Conservation (phyloP, 2,329 filamentous ascomycete genomes). For the Scedosporium apiospermum region DNA sequence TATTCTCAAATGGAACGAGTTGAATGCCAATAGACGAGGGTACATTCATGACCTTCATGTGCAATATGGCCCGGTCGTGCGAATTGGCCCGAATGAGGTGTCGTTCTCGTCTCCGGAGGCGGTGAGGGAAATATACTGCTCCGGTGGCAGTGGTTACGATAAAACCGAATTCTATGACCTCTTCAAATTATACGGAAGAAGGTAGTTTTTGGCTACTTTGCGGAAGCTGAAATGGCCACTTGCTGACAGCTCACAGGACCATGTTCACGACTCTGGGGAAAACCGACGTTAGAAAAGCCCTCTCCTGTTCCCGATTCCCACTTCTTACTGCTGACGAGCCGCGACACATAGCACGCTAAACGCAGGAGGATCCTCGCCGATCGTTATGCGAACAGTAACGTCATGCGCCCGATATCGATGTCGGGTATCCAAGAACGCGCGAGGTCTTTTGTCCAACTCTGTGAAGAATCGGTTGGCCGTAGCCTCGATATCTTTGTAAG, state of each 20-base stretch:
- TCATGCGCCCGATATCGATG: constrained; percentile 46
- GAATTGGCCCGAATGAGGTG: constrained; percentile 48
- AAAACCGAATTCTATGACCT: constrained; percentile 57
- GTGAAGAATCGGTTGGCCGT: constrained; percentile 29
- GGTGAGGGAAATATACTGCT: constrained; percentile 54
- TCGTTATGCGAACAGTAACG: constrained; percentile 59
- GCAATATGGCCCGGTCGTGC: constrained; percentile 46
- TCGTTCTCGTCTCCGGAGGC: constrained; percentile 47
- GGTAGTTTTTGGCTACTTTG: constrained; percentile 22
- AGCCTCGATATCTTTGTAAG: constrained; percentile 54
- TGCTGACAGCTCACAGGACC: constrained; percentile 26
- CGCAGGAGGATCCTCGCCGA: constrained; percentile 56
- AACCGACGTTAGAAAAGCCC: constrained; percentile 31
- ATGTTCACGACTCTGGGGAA: constrained; percentile 53
- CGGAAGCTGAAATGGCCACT: no score
- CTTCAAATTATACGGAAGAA: constrained; percentile 47
- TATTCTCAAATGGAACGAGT: constrained; percentile 46
- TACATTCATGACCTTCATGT: constrained; percentile 50
- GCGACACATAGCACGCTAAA: constrained; percentile 39
- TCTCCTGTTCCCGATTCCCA: background rate
- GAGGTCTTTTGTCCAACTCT: constrained; percentile 43
- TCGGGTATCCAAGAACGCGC: constrained; percentile 49
- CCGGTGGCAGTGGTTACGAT: constrained; percentile 52
- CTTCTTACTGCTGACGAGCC: background rate
- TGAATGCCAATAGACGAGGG: constrained; percentile 39